Evolutionary conservation across 2,329 filamentous ascomycete species (phyloP), one percentile per base, ranked within the genome.

Genomic region (Apiospora saccharicola): DNA sequence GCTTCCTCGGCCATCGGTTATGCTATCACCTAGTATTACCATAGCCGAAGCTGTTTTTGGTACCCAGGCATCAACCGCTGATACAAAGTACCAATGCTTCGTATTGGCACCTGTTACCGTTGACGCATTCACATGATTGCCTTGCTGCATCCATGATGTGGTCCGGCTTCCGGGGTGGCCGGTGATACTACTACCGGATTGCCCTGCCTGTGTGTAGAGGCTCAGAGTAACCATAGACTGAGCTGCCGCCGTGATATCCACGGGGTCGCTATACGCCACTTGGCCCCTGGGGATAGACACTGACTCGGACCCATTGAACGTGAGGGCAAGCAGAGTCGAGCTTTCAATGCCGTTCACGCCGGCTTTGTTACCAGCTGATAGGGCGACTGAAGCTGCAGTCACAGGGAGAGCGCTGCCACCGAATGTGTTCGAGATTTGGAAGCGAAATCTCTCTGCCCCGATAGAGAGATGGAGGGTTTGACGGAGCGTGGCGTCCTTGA

Each of bases 1-100:
- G 76, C 88, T 91, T n/a, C 89, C 89, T 34, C 90, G 85, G 0
- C 91, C 91, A 75, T 93, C 91, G 0, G 91, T 92, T 76, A 93
- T 92, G 75, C 89, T 91, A 75, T 94, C 88, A 1, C 90, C 87
- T 61, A 94, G 82, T 64, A 92, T 85, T 16, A 87, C 81, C 51
- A 91, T 81, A 4, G 85, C 83, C 71, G 85, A 78, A 13, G 83
- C 77, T 37, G 83, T 73, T 3, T 75, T 79, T 0, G 87, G 85
- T 0, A 83, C 83, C 83, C 85, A 88, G 2, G 86, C 90, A 78
- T 92, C 90, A 16, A 92, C 82, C 0, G 85, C 87, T 67, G 85
- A 89, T 68, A 92, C 78, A 72, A 91, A 92, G 79, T 90, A 92
- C 85, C 85, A 86, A 75, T 86, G 84, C 71, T 81, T 77, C 51